Conservation (phyloP, 176 grass and related monocot species). For the Areca catechu region DNA sequence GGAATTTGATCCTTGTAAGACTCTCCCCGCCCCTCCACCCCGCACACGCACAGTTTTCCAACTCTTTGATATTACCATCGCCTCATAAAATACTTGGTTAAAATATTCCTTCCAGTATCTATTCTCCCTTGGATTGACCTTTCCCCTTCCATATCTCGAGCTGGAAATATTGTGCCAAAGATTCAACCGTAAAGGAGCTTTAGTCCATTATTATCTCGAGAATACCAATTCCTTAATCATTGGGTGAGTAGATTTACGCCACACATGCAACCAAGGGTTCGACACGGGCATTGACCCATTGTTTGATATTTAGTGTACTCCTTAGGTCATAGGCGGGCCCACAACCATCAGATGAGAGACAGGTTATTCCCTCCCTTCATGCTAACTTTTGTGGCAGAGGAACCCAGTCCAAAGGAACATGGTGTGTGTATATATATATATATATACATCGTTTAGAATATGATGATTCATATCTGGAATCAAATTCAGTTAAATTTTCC, state of each 20-base stretch:
- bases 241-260: neutral
- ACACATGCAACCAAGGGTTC: neutral
- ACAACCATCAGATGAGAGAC: too few relatives aligned
- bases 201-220: neutral
- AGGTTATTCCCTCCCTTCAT: too few relatives aligned
- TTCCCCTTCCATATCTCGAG: neutral
- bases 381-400: too few relatives aligned
- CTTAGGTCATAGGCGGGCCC: neutral
- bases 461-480: too few relatives aligned
- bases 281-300: neutral
- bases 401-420: too few relatives aligned
- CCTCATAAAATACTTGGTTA: too few relatives aligned
- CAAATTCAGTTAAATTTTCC: too few relatives aligned
- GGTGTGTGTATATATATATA: too few relatives aligned
- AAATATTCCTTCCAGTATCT: too few relatives aligned
- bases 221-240: slow-evolving; percentile 3
- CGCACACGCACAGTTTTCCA: neutral
- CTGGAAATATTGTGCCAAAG: neutral
- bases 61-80: neutral
- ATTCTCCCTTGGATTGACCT: too few relatives aligned
- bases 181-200: neutral
- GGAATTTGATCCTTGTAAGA: neutral
- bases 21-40: neutral
- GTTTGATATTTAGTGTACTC: neutral
- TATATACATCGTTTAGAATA: too few relatives aligned